A percentile compares a stretch with the other conserved stretches of the same genome.
Conservation (phyloP, 2,329 filamentous ascomycete species). For the Zymoseptoria tritici region DNA sequence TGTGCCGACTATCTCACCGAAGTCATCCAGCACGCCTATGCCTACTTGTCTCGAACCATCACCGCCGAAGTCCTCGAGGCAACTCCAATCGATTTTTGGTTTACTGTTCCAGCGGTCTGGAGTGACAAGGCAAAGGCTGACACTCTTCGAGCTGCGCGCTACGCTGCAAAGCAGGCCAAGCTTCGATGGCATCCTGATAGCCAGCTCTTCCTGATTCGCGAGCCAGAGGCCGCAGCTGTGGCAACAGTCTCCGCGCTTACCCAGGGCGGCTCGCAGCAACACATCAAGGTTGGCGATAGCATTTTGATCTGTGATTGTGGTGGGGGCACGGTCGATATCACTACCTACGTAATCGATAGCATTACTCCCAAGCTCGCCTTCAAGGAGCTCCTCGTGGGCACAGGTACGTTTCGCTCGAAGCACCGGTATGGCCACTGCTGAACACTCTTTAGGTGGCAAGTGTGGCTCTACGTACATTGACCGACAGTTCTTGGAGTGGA, state of each 20-base stretch:
- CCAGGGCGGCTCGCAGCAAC: background rate
- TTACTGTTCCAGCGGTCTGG: constrained; percentile 75
- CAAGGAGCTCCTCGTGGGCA: constrained; percentile 8
- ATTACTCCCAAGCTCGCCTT: constrained; percentile 3
- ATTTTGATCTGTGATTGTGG: constrained; percentile 12
- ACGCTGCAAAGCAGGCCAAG: constrained; percentile 61
- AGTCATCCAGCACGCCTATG: constrained; percentile 1
- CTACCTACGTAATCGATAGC: constrained; percentile 5
- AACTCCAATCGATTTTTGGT: constrained; percentile 66
- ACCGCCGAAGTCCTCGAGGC: constrained; percentile 28
- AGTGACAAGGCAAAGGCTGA: constrained; percentile 72
- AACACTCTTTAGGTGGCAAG: constrained; percentile 4
- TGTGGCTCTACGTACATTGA: constrained; percentile 15
- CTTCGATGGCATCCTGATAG: constrained; percentile 40
- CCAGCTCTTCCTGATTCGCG: constrained; percentile 54
- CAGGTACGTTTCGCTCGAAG: too few species aligned
- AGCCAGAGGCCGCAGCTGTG: constrained; percentile 69
- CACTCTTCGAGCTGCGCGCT: constrained; percentile 63
- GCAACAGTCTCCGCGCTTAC: background rate
- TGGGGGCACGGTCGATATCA: constrained; percentile 13
- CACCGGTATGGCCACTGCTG: too few species aligned
- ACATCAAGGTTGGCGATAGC: constrained; percentile 4
- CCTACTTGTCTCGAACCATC: background rate
- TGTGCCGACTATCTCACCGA: constrained; percentile 10
- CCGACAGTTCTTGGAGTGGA: too few species aligned